phyloP scores from a whole-genome alignment of 2,329 filamentous ascomycete genomes.

The Piedraia hortae region DNA sequence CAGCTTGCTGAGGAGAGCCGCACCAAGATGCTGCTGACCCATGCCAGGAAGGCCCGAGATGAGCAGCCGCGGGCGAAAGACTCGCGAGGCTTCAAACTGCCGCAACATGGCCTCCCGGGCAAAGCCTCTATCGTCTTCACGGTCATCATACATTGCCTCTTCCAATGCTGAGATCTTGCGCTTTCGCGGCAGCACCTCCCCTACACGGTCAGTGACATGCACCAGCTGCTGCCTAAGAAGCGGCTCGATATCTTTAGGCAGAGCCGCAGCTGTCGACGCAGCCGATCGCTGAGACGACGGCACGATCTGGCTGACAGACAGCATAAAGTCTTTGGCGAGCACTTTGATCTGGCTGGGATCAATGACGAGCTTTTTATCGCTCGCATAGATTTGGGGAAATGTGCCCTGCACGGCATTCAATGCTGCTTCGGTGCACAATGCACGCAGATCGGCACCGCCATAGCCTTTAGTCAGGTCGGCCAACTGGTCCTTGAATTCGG shows the following conservation, averaged over 20 bases:
- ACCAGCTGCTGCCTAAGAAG: conserved; percentile 46
- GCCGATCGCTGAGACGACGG: conserved; percentile 82
- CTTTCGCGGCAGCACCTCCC: conserved; percentile 53
- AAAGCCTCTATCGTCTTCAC: conserved; percentile 64
- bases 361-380: conserved; percentile 69
- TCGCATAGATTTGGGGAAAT: conserved; percentile 87
- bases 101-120: conserved; percentile 48
- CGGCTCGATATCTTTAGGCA: conserved; percentile 58
- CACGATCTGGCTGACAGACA: conserved; percentile 85
- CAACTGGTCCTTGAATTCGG: conserved; percentile 54
- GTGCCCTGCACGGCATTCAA: conserved; percentile 86
- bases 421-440: conserved; percentile 83
- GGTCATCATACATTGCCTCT: conserved; percentile 78
- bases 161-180: conserved; percentile 74
- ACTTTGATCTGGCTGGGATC: conserved; percentile 63
- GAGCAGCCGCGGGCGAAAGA: conserved; percentile 70
- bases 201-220: conserved; percentile 33
- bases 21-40: conserved; percentile 75
- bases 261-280: conserved; percentile 53
- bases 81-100: conserved; percentile 53
- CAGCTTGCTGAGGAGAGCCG: conserved; percentile 65
- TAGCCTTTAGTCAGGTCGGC: conserved; percentile 85
- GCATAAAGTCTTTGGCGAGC: conserved; percentile 84
- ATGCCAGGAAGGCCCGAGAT: conserved; percentile 64
- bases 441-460: conserved; percentile 78